Evolutionary conservation across 768 basidiomycete species (phyloP).

Genomic region (Pulveroboletus ravenelii): DNA sequence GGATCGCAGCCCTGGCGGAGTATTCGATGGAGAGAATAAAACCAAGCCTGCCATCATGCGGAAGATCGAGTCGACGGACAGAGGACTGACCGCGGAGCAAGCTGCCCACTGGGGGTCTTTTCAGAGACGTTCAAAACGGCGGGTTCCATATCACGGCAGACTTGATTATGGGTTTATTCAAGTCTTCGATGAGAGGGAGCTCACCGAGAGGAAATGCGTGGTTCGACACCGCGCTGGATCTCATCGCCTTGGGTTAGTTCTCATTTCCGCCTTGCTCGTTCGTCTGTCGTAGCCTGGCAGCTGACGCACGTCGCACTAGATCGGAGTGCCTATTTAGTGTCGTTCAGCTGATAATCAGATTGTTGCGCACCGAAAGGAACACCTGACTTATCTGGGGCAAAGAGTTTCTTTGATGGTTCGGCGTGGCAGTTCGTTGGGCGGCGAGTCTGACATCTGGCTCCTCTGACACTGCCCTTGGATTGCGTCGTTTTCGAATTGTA

Average conservation of each 20-base stretch:
- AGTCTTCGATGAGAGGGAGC: slow-evolving; percentile 58
- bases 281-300: too few relatives aligned
- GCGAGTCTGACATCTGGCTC: too few relatives aligned
- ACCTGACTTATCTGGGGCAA: neutral
- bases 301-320: slow-evolving; percentile 27
- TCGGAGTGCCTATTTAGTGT: slow-evolving; percentile 51
- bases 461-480: too few relatives aligned
- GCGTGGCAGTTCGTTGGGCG: neutral
- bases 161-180: slow-evolving; percentile 61
- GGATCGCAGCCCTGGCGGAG: slow-evolving; percentile 67
- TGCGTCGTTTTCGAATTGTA: too few relatives aligned
- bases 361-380: slow-evolving; percentile 41
- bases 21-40: slow-evolving; percentile 67
- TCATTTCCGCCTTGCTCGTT: too few relatives aligned
- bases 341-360: slow-evolving; percentile 45
- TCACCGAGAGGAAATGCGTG: slow-evolving; percentile 54
- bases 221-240: slow-evolving; percentile 44
- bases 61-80: slow-evolving; percentile 74
- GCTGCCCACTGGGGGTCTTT: slow-evolving; percentile 52
- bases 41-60: slow-evolving; percentile 71
- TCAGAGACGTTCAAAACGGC: slow-evolving; percentile 66
- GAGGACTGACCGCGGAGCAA: slow-evolving; percentile 55
- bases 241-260: slow-evolving; percentile 45
- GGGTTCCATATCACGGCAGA: slow-evolving; percentile 74
- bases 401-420: neutral